Percentiles rank a stretch among this genome's conserved stretches.
These are phyloP conservation scores for Fomitopsis betulina DNA, from an alignment of 1,284 basidiomycete genomes.

Conservation along the genomic window DNA sequence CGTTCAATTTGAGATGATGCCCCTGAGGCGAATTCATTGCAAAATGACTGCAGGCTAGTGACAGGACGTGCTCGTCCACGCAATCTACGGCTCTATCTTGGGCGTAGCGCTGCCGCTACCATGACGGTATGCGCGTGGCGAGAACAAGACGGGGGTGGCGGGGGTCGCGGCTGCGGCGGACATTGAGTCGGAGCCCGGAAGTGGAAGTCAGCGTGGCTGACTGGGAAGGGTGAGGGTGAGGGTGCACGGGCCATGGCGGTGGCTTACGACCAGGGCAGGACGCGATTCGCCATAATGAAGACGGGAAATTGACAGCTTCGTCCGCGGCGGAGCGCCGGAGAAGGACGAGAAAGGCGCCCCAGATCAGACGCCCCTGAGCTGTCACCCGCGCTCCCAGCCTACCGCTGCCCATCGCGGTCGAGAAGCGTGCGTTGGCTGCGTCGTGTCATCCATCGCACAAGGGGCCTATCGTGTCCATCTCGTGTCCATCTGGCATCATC, in stretches of 20 bases:
- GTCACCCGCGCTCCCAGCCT: conserved; percentile 1
- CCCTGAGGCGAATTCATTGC: not conserved
- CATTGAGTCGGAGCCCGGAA: not conserved
- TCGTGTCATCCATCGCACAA: not conserved
- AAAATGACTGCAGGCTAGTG: not conserved
- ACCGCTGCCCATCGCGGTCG: not conserved
- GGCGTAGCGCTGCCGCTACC: conserved; percentile 1
- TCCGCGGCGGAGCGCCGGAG: conserved; percentile 19
- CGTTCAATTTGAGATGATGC: not conserved
- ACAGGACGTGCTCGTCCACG: not conserved
- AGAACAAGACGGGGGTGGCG: no score
- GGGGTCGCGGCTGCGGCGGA: not conserved
- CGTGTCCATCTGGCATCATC: not conserved
- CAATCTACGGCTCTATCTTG: conserved; percentile 4
- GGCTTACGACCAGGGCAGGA: not conserved
- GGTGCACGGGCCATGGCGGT: not conserved
- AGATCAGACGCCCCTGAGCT: conserved; percentile 2
- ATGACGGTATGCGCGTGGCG: no score
- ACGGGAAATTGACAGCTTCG: conserved; percentile 4
- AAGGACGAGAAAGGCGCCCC: conserved; percentile 8
- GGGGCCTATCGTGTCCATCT: not conserved
- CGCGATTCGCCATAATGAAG: conserved; percentile 2
- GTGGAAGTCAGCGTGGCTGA: not conserved
- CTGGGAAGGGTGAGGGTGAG: not conserved
- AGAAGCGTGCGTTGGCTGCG: not conserved